These are phyloP conservation scores for Amoebophrya sp. DNA, from an alignment of 169 alveolate genomes.

Conservation along the genomic window DNA sequence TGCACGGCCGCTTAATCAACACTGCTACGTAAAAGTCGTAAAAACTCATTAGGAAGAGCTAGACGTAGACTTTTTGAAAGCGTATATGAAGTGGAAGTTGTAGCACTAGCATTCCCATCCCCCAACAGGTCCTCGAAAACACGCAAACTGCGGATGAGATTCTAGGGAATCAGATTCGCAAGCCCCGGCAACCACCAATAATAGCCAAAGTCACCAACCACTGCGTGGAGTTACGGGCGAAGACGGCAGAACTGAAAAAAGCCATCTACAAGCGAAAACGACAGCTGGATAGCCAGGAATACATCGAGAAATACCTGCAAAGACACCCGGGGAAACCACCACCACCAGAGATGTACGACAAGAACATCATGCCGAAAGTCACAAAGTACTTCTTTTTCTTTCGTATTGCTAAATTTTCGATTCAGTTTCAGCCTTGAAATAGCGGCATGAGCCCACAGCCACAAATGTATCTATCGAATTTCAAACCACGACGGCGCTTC, in stretches of 20 bases:
- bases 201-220: neutral
- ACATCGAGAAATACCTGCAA: neutral
- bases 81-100: too few relatives aligned
- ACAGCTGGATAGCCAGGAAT: neutral
- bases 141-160: neutral
- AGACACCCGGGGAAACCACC: neutral
- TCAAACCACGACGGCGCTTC: too few relatives aligned
- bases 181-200: neutral
- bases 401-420: too few relatives aligned
- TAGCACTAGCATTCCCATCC: too few relatives aligned
- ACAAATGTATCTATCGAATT: too few relatives aligned
- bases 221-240: neutral
- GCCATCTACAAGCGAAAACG: neutral
- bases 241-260: neutral
- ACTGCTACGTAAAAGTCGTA: too few relatives aligned
- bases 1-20: neutral
- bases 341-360: constrained; percentile 14
- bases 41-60: too few relatives aligned
- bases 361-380: neutral
- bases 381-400: neutral
- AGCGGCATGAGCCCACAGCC: too few relatives aligned
- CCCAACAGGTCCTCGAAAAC: neutral
- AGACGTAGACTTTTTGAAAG: too few relatives aligned
- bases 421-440: too few relatives aligned
- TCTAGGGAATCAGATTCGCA: neutral